A percentile compares a stretch with the other conserved stretches of the same genome.
Evolutionary conservation across 225 moss, liverwort and hornwort genomes (phyloP).

Genomic region (Lunularia cruciata): DNA sequence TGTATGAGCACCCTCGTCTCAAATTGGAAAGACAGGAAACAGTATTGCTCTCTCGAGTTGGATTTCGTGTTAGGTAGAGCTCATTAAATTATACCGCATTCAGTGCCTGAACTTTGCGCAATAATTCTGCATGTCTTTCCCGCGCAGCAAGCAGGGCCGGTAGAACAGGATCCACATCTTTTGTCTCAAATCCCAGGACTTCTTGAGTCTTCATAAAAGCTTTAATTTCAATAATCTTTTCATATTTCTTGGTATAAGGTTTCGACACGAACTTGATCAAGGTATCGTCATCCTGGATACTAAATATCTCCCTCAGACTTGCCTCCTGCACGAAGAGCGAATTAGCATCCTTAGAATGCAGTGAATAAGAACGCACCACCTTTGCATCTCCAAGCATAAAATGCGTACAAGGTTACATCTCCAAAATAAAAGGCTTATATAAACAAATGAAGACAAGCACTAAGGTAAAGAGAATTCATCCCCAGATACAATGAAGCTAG

Average conservation of each 20-base stretch:
- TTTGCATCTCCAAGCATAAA: too few species aligned
- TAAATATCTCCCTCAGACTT: conserved; percentile 73
- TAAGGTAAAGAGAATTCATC: too few species aligned
- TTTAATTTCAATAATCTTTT: conserved; percentile 75
- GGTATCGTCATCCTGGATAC: conserved; percentile 57
- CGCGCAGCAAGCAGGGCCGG: conserved; percentile 57
- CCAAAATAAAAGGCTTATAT: too few species aligned
- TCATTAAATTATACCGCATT: conserved; percentile 58
- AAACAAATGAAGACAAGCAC: too few species aligned
- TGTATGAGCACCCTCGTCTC: too few species aligned
- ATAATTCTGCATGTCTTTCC: conserved; percentile 60
- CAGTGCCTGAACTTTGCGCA: conserved; percentile 65
- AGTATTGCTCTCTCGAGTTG: too few species aligned
- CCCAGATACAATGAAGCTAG: too few species aligned
- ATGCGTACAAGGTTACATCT: too few species aligned
- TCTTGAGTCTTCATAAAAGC: conserved; percentile 69
- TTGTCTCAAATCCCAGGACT: conserved; percentile 43
- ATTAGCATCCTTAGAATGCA: too few species aligned
- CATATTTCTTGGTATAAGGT: conserved; percentile 79
- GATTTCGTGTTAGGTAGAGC: too few species aligned
- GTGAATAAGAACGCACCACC: too few species aligned
- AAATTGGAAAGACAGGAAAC: too few species aligned
- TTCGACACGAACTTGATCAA: conserved; percentile 62
- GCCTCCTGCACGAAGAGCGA: conserved; percentile 51
- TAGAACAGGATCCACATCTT: conserved; percentile 62